Conservation (phyloP, 169 alveolate genomes). For the Perkinsus olseni region DNA sequence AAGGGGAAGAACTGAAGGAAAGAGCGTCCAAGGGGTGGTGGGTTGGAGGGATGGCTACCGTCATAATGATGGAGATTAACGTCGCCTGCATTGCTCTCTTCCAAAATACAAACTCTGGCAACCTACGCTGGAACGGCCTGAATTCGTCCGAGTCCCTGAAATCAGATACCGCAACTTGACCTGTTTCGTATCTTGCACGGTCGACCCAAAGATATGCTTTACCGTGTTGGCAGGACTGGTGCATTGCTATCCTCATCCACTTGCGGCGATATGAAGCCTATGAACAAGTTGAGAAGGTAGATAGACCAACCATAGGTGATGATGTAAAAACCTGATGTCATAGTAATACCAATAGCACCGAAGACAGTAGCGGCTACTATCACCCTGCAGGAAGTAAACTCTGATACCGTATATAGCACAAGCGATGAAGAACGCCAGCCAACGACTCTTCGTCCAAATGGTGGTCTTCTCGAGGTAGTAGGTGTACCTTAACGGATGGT, state of each 20-base stretch:
- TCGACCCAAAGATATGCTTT: constrained; percentile 5
- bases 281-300: constrained; percentile 55
- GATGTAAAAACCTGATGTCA: constrained; percentile 54
- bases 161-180: constrained; percentile 46
- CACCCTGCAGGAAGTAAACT: constrained; percentile 34
- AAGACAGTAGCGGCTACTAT: not conserved
- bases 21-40: not conserved
- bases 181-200: constrained; percentile 16
- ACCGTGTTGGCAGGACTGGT: constrained; percentile 59
- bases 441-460: constrained; percentile 31
- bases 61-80: constrained; percentile 37
- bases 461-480: constrained; percentile 30
- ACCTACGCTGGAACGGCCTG: constrained; percentile 65
- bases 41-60: constrained; percentile 5
- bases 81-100: constrained; percentile 42
- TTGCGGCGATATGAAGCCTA: constrained; percentile 73
- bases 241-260: constrained; percentile 67
- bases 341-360: not conserved
- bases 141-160: constrained; percentile 45
- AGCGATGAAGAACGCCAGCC: constrained; percentile 14
- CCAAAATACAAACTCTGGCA: constrained; percentile 71
- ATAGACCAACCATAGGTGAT: constrained; percentile 67
- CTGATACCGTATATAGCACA: constrained; percentile 17
- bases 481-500: not conserved
- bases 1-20: constrained; percentile 16